Base-by-base conservation (phyloP, 176 grass and related monocot species). In the Neostapfia colusana region DNA sequence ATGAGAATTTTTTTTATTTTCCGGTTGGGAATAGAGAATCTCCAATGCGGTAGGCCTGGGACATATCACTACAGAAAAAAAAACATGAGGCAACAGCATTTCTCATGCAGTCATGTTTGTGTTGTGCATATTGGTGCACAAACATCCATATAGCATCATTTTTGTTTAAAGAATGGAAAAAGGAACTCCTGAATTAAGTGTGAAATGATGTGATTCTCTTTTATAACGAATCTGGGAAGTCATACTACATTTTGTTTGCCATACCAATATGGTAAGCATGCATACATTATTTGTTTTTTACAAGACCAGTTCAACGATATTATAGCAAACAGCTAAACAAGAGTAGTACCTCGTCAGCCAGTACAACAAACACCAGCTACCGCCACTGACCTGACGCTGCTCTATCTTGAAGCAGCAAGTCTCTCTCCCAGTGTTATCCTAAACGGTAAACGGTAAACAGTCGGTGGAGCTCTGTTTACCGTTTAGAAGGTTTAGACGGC, bases 341-440 rank as follows among this genome's bases (percentile, higher is more conserved):
- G n/a, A n/a, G n/a, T 1, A 12, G 0, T 18, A 39, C 28, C 15
- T 63, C 61, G 20, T 74, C 9, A n/a, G 38, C 61, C 26, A 65
- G 27, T 38, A 38, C 63, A 67, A 44, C 53, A 25, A 26, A 36
- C 37, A 65, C 35, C 65, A 56, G 25, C 40, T 75, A 64, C 66
- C 13, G 21, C 75, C 80, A 48, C 14, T 54, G 39, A 46, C 44
- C 79, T 45, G 79, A 66, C 46, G 73, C 62, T 4, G 53, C 81
- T 71, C 81, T 78, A 55, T 93, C 89, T 67, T 65, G 62, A 34
- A 73, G 72, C 63, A 63, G 6, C 26, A 48, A 49, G 46, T 81
- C 79, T 55, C 65, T 85, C n/a, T n/a, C n/a, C n/a, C n/a, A n/a
- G n/a, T n/a, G n/a, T n/a, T n/a, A n/a, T n/a, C n/a, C n/a, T n/a